Conservation (phyloP, 2,329 filamentous ascomycete species). For the Hymenotorrendiella dingleyae region DNA sequence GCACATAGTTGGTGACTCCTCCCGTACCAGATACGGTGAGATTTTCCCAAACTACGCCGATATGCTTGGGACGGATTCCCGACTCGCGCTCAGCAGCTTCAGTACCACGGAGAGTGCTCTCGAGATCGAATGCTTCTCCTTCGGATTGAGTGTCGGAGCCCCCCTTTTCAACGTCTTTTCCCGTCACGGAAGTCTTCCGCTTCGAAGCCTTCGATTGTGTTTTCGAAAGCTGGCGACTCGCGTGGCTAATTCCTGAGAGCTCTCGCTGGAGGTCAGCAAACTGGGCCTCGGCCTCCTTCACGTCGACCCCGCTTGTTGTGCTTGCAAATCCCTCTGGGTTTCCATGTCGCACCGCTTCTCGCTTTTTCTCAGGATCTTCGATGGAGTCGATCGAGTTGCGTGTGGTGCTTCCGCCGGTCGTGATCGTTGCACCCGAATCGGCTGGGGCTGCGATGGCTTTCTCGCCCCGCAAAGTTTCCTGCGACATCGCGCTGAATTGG, state of each 20-base stretch:
- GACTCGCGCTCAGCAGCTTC: slow-evolving; percentile 66
- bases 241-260: slow-evolving; percentile 50
- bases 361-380: slow-evolving; percentile 38
- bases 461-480: no score
- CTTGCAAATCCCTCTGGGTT: slow-evolving; percentile 44
- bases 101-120: slow-evolving; percentile 65
- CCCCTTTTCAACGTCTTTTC: slow-evolving; percentile 55
- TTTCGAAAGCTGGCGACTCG: slow-evolving; percentile 45
- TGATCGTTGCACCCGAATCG: not conserved
- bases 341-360: slow-evolving; percentile 25
- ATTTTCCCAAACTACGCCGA: slow-evolving; percentile 73
- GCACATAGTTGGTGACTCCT: slow-evolving; percentile 63
- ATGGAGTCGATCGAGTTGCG: slow-evolving; percentile 16
- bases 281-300: slow-evolving; percentile 62
- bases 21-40: slow-evolving; percentile 72
- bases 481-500: no score
- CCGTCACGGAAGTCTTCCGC: slow-evolving; percentile 16
- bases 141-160: slow-evolving; percentile 38
- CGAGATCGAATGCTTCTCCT: slow-evolving; percentile 64
- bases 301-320: slow-evolving; percentile 42
- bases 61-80: slow-evolving; percentile 74
- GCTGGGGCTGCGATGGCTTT: no score
- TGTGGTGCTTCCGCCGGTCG: slow-evolving; percentile 7
- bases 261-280: slow-evolving; percentile 63
- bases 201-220: slow-evolving; percentile 35